Conservation (phyloP, 2,329 filamentous ascomycete genomes). For the Cladosporium sp. region DNA sequence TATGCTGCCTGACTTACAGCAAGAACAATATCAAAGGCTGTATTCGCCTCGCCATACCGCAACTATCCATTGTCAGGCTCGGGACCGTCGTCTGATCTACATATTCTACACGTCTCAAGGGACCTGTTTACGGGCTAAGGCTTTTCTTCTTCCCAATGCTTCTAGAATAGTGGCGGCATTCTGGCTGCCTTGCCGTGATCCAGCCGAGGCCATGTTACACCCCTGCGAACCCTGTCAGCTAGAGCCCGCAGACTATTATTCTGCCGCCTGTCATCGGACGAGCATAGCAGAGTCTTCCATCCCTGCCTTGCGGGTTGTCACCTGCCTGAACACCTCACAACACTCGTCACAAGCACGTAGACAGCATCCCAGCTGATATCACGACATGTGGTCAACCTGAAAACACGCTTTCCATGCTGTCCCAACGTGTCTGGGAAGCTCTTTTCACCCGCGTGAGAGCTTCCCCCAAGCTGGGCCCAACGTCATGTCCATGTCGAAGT, state of each 20-base stretch:
- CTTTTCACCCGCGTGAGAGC: constrained; percentile 12
- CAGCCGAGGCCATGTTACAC: constrained; percentile 5
- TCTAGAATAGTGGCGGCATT: constrained; percentile 10
- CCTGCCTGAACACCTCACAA: not conserved
- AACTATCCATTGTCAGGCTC: not conserved
- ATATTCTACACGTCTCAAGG: not conserved
- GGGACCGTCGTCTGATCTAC: not conserved
- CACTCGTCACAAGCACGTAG: constrained; percentile 3
- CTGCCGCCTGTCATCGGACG: constrained; percentile 10
- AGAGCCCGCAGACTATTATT: not conserved
- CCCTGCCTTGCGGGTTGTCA: not conserved
- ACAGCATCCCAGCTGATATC: not conserved
- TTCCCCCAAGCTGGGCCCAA: constrained; percentile 8
- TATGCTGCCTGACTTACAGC: not conserved
- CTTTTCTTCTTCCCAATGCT: constrained; percentile 6
- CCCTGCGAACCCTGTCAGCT: not conserved
- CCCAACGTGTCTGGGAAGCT: constrained; percentile 17
- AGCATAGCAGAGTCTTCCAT: constrained; percentile 4
- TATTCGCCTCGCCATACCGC: not conserved
- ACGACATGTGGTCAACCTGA: not conserved
- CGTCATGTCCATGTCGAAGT: not conserved
- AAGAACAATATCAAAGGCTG: not conserved
- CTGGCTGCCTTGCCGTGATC: not conserved
- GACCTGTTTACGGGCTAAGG: not conserved
- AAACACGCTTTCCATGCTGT: not conserved